Evolutionary conservation across 176 grass and related monocot species (phyloP).

Genomic region (Carex parvula): DNA sequence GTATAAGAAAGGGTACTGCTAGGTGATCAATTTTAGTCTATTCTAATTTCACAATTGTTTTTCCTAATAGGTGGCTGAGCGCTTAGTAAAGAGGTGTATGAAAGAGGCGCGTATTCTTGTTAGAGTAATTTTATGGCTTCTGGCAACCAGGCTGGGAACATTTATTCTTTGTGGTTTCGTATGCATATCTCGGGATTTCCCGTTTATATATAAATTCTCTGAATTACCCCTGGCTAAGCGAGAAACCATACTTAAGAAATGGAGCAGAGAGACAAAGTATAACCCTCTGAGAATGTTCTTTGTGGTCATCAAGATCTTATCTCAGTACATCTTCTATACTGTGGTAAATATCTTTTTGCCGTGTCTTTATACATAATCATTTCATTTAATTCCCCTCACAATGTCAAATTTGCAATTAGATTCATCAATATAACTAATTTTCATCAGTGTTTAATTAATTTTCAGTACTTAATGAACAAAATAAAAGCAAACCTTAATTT

Average conservation of each 20-base stretch:
- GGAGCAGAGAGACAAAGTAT: constrained; percentile 53
- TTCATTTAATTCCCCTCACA: not conserved
- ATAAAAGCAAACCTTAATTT: not conserved
- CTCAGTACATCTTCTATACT: constrained; percentile 73
- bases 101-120: constrained; percentile 53
- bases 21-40: not conserved
- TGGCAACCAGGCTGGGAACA: constrained; percentile 60
- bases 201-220: constrained; percentile 57
- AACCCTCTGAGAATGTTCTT: constrained; percentile 65
- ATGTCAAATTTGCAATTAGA: not conserved
- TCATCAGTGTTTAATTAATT: not conserved
- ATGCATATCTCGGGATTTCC: constrained; percentile 42
- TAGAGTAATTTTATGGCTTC: constrained; percentile 58
- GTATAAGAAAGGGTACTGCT: not conserved
- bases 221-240: constrained; percentile 45
- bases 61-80: constrained; percentile 54
- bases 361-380: not conserved
- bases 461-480: not conserved
- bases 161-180: constrained; percentile 52
- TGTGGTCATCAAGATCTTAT: constrained; percentile 52
- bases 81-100: constrained; percentile 46
- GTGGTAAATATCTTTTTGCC: constrained; percentile 34
- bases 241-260: constrained; percentile 46
- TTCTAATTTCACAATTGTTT: not conserved
- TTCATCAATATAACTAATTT: not conserved